Conservation (phyloP, 306 rosid species). For the Cucurbita maxima region DNA sequence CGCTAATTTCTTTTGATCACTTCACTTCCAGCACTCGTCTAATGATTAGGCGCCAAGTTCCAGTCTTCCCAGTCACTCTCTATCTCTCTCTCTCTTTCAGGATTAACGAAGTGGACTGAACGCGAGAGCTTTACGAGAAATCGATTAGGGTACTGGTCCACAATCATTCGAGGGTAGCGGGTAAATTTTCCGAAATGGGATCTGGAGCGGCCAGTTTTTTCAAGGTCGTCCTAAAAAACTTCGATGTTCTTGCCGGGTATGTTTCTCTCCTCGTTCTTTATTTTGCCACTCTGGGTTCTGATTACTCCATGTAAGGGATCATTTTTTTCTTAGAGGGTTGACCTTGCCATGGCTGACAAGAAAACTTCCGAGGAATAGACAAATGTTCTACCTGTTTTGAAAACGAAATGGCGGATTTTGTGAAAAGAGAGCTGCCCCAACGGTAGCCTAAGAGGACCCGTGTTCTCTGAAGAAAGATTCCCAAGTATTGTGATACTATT, state of each 20-base stretch:
- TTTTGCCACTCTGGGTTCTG: neutral
- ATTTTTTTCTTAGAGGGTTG: neutral
- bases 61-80: neutral
- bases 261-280: neutral
- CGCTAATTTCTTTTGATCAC: neutral
- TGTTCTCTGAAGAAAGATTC: neutral
- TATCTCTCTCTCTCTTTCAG: neutral
- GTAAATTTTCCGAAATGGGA: constrained; percentile 36
- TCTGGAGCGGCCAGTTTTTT: constrained; percentile 67
- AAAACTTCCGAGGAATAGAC: neutral
- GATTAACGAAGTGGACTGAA: neutral
- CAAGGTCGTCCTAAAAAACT: constrained; percentile 56
- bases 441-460: neutral
- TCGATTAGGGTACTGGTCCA: neutral
- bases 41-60: neutral
- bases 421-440: too few relatives aligned
- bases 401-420: too few relatives aligned
- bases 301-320: neutral
- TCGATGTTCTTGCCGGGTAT: constrained; percentile 95
- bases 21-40: neutral
- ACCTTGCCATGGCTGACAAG: neutral
- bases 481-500: neutral
- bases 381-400: neutral
- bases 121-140: neutral
- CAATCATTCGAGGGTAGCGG: neutral